phyloP scores from a whole-genome alignment of 83 land plant genomes.

The Picea mariana region DNA sequence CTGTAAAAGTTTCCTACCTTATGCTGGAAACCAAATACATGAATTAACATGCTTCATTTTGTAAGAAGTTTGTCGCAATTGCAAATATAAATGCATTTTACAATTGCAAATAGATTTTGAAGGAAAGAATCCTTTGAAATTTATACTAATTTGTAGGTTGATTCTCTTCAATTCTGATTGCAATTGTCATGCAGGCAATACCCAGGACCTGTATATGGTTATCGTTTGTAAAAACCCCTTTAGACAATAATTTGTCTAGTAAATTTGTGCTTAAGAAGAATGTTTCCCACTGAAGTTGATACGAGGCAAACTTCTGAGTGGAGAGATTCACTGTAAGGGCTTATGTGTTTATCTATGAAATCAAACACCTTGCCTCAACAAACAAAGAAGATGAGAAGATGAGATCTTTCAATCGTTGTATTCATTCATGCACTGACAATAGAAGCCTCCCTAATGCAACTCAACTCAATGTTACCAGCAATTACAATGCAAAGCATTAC shows the following conservation, averaged over 20 bases:
- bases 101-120: not conserved
- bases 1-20: conserved; percentile 25
- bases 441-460: too few species aligned
- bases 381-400: too few species aligned
- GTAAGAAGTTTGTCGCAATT: not conserved
- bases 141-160: conserved; percentile 57
- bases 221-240: conserved; percentile 44
- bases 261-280: conserved; percentile 51
- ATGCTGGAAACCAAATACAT: conserved; percentile 24
- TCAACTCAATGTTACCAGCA: too few species aligned
- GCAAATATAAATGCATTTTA: not conserved
- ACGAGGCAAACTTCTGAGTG: not conserved
- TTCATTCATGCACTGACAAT: too few species aligned
- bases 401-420: too few species aligned
- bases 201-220: conserved; percentile 44
- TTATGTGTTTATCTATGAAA: too few species aligned
- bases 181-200: conserved; percentile 54
- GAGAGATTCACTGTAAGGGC: too few species aligned
- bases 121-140: not conserved
- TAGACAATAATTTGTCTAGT: conserved; percentile 54
- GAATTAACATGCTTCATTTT: not conserved
- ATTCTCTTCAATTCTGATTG: conserved; percentile 67
- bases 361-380: too few species aligned
- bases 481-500: too few species aligned
- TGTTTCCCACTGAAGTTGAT: conserved; percentile 51